Evolutionary conservation across 805 yeast species (phyloP), one percentile per base, ranked within the genome.

Genomic region (Candida ortonii): DNA sequence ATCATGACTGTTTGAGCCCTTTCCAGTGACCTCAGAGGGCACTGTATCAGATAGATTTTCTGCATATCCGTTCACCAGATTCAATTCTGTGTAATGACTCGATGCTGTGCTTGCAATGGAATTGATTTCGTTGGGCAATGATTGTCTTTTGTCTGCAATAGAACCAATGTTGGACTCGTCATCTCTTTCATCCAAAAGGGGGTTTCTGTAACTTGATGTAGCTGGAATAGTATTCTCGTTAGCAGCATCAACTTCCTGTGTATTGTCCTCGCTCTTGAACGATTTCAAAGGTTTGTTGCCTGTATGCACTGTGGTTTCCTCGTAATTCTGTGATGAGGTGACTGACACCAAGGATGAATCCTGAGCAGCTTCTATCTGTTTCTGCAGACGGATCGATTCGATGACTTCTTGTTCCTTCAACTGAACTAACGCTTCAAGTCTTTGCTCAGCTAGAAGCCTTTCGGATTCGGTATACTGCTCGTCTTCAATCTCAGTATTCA

Each of bases 341-440:
- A 45, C 39, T 1, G 53, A 45, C 6, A 38, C 46, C 14, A 49
- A 15, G 4, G 55, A 49, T 5, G 47, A 38, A 30, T 42, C 53
- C 7, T 35, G 33, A 3, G 13, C 41, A 7, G 28, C 35, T 22
- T 54, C 51, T 7, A 39, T 12, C 35, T 49, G 44, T 33, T 49
- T 48, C 23, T 48, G 49, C 16, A 25, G 33, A 15, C 43, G 39
- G 22, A 53, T 38, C 9, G 49, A 44, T 12, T 45, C 49, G 24
- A 57, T 25, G 8, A 56, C 46, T 25, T 56, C 62, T n/a, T 45
- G 45, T 37, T 57, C 56, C 16, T 51, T 52, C 22, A 24, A 16
- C 29, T 26, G 46, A 15, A 56, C 57, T 20, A 55, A 36, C 13
- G 44, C 55, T 41, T 54, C 55, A 18, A 55, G 31, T 31, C 47